phyloP scores from a whole-genome alignment of 768 basidiomycete genomes.

The Amanita pseudoporphyria region DNA sequence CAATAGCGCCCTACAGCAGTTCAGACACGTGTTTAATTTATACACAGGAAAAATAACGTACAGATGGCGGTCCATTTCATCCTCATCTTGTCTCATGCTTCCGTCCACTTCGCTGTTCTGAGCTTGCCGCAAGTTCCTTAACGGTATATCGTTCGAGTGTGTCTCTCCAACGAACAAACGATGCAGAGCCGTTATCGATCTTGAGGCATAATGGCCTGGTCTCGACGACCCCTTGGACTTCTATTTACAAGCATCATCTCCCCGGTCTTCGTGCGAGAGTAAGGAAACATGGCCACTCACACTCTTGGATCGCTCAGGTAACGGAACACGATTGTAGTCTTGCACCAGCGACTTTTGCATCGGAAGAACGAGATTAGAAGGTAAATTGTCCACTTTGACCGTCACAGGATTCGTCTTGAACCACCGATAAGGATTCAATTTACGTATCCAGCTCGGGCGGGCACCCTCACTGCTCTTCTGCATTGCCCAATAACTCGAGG shows the following conservation, averaged over 20 bases:
- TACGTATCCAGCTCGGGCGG: conserved; percentile 55
- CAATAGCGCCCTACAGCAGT: conserved; percentile 49
- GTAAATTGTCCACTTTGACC: conserved; percentile 60
- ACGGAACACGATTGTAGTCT: conserved; percentile 27
- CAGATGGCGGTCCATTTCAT: conserved; percentile 69
- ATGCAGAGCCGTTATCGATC: conserved; percentile 52
- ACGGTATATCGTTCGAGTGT: conserved; percentile 44
- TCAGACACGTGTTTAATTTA: conserved; percentile 1
- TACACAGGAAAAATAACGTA: conserved; percentile 25
- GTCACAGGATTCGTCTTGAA: conserved; percentile 64
- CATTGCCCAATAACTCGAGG: conserved; percentile 54
- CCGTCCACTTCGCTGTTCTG: conserved; percentile 22
- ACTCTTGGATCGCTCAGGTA: not conserved
- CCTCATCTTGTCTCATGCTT: conserved; percentile 26
- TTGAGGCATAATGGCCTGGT: conserved; percentile 42
- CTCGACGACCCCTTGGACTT: conserved; percentile 19
- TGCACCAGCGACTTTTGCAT: conserved; percentile 71
- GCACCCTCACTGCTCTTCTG: conserved; percentile 44
- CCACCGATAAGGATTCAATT: conserved; percentile 85
- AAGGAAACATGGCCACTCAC: conserved; percentile 4
- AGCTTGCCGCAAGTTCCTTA: conserved; percentile 43
- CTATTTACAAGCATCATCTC: not conserved
- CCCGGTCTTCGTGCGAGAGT: too few relatives aligned
- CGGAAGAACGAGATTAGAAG: conserved; percentile 67
- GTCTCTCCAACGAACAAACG: conserved; percentile 54